Conservation (phyloP, 139 green algal species). For the Tetraselmis chui region DNA sequence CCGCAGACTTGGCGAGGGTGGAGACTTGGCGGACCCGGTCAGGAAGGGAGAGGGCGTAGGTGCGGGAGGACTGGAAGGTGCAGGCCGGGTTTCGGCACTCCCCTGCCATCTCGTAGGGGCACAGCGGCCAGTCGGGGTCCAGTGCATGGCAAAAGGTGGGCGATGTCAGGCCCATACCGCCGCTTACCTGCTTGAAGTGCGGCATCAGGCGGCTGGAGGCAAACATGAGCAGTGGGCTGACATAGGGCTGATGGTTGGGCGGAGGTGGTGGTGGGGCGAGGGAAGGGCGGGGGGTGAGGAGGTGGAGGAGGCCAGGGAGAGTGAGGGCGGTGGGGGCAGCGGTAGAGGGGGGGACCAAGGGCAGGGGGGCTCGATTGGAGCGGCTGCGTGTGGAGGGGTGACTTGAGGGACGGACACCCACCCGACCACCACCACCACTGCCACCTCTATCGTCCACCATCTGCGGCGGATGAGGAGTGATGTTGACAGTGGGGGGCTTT, state of each 20-base stretch:
- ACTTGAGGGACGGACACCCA: no score
- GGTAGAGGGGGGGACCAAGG: no score
- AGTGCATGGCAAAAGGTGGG: not conserved
- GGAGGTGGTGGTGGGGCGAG: not conserved
- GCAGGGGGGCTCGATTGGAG: no score
- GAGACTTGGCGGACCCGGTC: not conserved
- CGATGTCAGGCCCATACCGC: not conserved
- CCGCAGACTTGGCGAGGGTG: not conserved
- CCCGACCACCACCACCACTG: no score
- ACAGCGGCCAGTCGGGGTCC: not conserved
- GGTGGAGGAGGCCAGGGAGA: no score
- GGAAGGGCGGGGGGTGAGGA: no score
- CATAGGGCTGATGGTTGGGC: no score
- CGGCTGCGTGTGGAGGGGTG: no score
- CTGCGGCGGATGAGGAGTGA: no score
- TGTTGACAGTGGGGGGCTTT: no score
- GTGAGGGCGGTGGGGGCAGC: no score
- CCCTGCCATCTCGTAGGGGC: not conserved
- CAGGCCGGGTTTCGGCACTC: not conserved
- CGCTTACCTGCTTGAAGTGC: not conserved
- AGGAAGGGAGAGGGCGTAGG: not conserved
- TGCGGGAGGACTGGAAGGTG: not conserved
- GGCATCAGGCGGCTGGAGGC: not conserved
- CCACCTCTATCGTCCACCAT: no score
- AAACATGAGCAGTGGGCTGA: not conserved